A percentile compares a stretch with the other conserved stretches of the same genome.
Evolutionary conservation across 768 basidiomycete species (phyloP).

Genomic region (Agrocybe pediades): DNA sequence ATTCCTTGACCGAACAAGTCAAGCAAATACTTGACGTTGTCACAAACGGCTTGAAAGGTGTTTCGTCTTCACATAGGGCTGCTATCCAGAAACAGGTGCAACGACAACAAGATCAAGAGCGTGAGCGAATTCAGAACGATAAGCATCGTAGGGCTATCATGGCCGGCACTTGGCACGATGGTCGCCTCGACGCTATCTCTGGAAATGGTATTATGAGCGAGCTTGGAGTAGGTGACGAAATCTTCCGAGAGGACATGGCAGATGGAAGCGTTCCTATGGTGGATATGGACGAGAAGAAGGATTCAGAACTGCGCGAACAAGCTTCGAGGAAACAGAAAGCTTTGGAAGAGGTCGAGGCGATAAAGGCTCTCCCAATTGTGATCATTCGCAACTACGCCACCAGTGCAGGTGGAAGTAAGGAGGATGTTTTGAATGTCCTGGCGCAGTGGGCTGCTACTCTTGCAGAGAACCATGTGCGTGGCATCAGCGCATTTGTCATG

Average conservation of each 20-base stretch:
- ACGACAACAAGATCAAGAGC: constrained; percentile 36
- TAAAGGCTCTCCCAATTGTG: constrained; percentile 79
- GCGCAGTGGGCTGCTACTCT: constrained; percentile 85
- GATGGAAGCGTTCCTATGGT: not conserved
- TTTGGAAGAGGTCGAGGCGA: constrained; percentile 49
- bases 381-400: constrained; percentile 82
- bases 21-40: constrained; percentile 84
- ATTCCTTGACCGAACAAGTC: constrained; percentile 78
- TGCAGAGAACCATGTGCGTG: constrained; percentile 73
- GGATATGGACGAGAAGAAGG: constrained; percentile 8
- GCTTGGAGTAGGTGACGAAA: constrained; percentile 81
- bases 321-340: constrained; percentile 29
- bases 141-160: constrained; percentile 48
- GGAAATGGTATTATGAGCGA: constrained; percentile 89
- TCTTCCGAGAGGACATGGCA: constrained; percentile 33
- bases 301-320: constrained; percentile 17
- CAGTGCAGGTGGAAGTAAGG: constrained; percentile 50
- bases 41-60: constrained; percentile 66
- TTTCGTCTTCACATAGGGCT: constrained; percentile 51
- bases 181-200: constrained; percentile 79
- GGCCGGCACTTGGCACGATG: constrained; percentile 83
- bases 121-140: constrained; percentile 38
- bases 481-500: not conserved
- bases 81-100: constrained; percentile 40
- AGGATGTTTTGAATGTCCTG: constrained; percentile 74